phyloP scores from a whole-genome alignment of 257 asterid species.

The Solanum ossicruentum region DNA sequence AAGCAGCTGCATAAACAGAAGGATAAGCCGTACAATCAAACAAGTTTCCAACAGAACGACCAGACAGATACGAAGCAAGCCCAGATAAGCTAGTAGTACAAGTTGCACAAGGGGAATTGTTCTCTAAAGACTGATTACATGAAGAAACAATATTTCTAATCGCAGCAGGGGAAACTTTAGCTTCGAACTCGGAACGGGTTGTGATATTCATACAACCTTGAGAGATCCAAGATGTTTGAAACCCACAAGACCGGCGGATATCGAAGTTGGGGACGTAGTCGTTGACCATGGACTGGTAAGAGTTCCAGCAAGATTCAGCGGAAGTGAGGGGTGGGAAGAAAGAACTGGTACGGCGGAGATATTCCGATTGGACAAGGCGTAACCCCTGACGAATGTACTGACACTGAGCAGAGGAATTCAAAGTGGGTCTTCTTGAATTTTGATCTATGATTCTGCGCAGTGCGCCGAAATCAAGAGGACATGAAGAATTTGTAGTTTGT shows the following conservation, averaged over 20 bases:
- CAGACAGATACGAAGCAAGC: conserved; percentile 38
- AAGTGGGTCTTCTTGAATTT: conserved; percentile 4
- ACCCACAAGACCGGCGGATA: conserved; percentile 50
- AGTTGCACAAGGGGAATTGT: conserved; percentile 62
- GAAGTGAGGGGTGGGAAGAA: conserved; percentile 51
- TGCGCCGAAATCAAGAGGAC: conserved; percentile 48
- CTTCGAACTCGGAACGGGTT: conserved; percentile 53
- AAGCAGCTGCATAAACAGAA: conserved; percentile 56
- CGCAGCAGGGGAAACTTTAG: conserved; percentile 24
- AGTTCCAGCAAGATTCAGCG: conserved; percentile 56
- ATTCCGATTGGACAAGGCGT: conserved; percentile 59
- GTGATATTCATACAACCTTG: conserved; percentile 59
- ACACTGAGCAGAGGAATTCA: conserved; percentile 32
- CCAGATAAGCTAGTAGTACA: conserved; percentile 54
- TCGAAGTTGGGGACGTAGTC: conserved; percentile 27
- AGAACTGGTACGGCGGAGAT: conserved; percentile 30
- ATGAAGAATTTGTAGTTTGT: conserved; percentile 15
- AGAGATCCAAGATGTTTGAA: conserved; percentile 47
- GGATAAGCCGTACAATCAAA: conserved; percentile 57
- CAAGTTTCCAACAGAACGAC: conserved; percentile 43
- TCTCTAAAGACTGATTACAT: conserved; percentile 58
- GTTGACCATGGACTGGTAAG: conserved; percentile 31
- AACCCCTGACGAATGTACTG: conserved; percentile 56
- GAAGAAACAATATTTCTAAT: conserved; percentile 18
- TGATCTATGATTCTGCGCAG: conserved; percentile 18